Conservation (phyloP, 2,329 filamentous ascomycete species). For the Calonectria naviculata region DNA sequence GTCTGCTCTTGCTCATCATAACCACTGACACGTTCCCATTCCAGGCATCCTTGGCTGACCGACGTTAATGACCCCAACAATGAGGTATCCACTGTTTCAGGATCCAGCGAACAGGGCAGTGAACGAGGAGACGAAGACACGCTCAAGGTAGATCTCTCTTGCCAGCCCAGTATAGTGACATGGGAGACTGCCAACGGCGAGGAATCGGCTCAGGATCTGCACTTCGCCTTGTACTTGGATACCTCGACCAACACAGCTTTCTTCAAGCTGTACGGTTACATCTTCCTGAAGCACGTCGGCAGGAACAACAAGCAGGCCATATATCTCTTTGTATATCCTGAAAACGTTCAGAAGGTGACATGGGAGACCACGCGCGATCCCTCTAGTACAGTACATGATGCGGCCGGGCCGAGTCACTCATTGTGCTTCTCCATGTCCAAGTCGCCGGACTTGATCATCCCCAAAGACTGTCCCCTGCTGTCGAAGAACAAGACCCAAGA, state of each 20-base stretch:
- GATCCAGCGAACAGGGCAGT: background rate
- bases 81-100: background rate
- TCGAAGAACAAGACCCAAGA: background rate
- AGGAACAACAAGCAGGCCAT: background rate
- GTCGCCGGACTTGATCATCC: background rate
- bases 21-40: background rate
- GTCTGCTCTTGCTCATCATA: background rate
- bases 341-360: background rate
- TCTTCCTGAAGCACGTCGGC: background rate
- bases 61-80: background rate
- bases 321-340: background rate
- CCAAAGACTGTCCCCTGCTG: background rate
- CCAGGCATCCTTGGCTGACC: background rate
- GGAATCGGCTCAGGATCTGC: background rate
- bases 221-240: background rate
- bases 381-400: background rate
- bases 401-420: background rate
- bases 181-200: background rate
- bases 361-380: background rate
- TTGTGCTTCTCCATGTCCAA: background rate
- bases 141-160: background rate
- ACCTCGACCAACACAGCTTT: background rate
- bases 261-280: background rate
- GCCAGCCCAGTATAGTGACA: background rate
- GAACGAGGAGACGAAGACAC: background rate